Evolutionary conservation across 176 grass and related monocot genomes (phyloP).

Genomic region (Pontederia paniculata): DNA sequence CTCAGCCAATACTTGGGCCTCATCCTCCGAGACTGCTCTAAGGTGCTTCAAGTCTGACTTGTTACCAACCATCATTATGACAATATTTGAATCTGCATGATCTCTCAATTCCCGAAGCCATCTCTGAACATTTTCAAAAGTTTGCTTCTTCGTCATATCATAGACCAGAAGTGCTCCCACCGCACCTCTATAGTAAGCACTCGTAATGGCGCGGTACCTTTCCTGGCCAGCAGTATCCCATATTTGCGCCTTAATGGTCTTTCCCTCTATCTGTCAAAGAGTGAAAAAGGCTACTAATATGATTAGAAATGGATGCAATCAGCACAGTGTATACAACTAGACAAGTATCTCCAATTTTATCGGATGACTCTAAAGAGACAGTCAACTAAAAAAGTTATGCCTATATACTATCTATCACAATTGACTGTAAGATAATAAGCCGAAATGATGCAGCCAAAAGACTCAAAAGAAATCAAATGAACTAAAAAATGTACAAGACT

Average conservation of each 20-base stretch:
- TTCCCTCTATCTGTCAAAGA: slow-evolving; percentile 9
- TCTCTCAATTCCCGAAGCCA: slow-evolving; percentile 13
- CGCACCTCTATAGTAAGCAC: slow-evolving; percentile 15
- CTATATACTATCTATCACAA: too few relatives aligned
- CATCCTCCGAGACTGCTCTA: slow-evolving; percentile 9
- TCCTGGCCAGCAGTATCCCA: slow-evolving; percentile 15
- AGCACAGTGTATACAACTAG: too few relatives aligned
- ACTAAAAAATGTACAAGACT: too few relatives aligned
- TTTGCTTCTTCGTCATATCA: slow-evolving; percentile 17
- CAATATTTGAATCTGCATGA: slow-evolving; percentile 15
- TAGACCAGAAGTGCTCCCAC: slow-evolving; percentile 15
- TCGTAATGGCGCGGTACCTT: slow-evolving; percentile 12
- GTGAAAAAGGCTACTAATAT: too few relatives aligned
- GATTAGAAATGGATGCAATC: too few relatives aligned
- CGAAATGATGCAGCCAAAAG: too few relatives aligned
- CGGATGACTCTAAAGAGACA: too few relatives aligned
- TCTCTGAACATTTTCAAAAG: slow-evolving; percentile 12
- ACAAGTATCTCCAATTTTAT: too few relatives aligned
- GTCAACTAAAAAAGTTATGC: too few relatives aligned
- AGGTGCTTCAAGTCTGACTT: slow-evolving; percentile 13
- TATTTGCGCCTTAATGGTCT: slow-evolving; percentile 12
- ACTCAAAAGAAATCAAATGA: too few relatives aligned
- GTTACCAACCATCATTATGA: slow-evolving; percentile 15
- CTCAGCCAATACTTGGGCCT: slow-evolving; percentile 7
- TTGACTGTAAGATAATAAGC: too few relatives aligned